These are phyloP conservation scores for Talaromyces marneffei DNA, from an alignment of 2,329 filamentous ascomycete species.

Conservation along the genomic window DNA sequence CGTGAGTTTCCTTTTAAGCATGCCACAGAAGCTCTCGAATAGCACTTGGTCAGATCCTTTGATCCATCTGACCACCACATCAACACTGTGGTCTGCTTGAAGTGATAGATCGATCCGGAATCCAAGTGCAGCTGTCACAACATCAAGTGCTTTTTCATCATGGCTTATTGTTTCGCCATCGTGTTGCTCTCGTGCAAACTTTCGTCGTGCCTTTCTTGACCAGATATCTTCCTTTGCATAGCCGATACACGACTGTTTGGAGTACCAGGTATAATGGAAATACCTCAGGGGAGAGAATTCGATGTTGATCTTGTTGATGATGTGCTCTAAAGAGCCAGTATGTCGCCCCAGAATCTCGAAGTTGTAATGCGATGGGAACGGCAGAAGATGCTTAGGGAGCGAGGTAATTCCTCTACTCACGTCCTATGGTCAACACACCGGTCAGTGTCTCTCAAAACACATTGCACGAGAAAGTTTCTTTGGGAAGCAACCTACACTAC, in stretches of 20 bases:
- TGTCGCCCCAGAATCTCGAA: slow-evolving; percentile 32
- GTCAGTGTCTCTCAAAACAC: background rate
- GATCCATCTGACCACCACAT: slow-evolving; percentile 61
- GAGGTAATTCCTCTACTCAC: slow-evolving; percentile 37
- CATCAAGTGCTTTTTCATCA: slow-evolving; percentile 20
- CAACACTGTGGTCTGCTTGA: slow-evolving; percentile 39
- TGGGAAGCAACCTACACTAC: slow-evolving; percentile 35
- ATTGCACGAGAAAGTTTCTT: slow-evolving; percentile 1
- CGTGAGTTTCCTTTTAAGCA: slow-evolving; percentile 56
- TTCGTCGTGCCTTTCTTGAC: slow-evolving; percentile 66
- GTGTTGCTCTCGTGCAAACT: slow-evolving; percentile 29
- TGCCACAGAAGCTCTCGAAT: slow-evolving; percentile 84
- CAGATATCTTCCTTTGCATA: slow-evolving; percentile 66
- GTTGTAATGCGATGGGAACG: slow-evolving; percentile 47
- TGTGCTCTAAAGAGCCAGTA: slow-evolving; percentile 23
- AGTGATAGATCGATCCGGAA: slow-evolving; percentile 52
- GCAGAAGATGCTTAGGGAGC: slow-evolving; percentile 48
- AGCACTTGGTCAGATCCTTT: slow-evolving; percentile 66
- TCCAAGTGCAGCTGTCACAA: slow-evolving; percentile 47
- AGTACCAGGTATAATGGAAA: slow-evolving; percentile 61
- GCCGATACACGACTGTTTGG: slow-evolving; percentile 52
- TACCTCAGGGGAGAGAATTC: slow-evolving; percentile 55
- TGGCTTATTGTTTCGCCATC: slow-evolving; percentile 15
- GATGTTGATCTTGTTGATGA: slow-evolving; percentile 38
- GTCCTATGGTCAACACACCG: slow-evolving; percentile 15